Evolutionary conservation across 257 asterid species (phyloP), one percentile per base, ranked within the genome.

Genomic region (Ocimum tenuiflorum): DNA sequence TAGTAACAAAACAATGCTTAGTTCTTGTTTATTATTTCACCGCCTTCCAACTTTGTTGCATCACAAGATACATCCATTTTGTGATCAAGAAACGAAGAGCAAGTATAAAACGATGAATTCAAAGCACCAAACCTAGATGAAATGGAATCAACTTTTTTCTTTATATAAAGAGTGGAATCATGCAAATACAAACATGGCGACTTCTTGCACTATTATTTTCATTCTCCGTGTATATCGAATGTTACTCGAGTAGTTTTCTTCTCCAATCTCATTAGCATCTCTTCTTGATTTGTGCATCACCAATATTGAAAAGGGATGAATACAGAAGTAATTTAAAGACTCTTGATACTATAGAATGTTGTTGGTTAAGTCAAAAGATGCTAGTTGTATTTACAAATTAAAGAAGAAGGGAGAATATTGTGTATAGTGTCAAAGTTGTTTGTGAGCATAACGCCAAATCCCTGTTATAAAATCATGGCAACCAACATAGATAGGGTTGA

Each of bases 11-110:
- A 11, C 63, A 41, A 41, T 42, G 23, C 67, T 48, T 69, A 50
- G 45, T 15, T 67, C 46, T 51, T 71, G 45, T 71, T 38, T 12
- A 14, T 39, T 49, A 4, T 27, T 1, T 1, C 31, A 27, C 47
- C n/a, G n/a, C n/a, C n/a, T 29, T 54, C 4, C 36, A 17, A 43
- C 59, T 29, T 43, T 41, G 50, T 54, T 53, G 24, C 2, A 29
- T 67, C 62, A 52, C 59, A 65, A 65, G 29, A 22, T 45, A 43
- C 66, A n/a, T 5, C 66, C 52, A 7, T 22, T 35, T 36, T 20
- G 4, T 52, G 63, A 49, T 54, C 20, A 20, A 66, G 24, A 8
- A 8, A 39, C 14, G 41, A 50, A 51, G 4, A 6, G 8, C 1
- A 39, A 9, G 13, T 4, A 36, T 3, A 0, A 51, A 49, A 49